These are phyloP conservation scores for Xylaria sp. DNA, from an alignment of 2,329 filamentous ascomycete genomes.

Conservation along the genomic window DNA sequence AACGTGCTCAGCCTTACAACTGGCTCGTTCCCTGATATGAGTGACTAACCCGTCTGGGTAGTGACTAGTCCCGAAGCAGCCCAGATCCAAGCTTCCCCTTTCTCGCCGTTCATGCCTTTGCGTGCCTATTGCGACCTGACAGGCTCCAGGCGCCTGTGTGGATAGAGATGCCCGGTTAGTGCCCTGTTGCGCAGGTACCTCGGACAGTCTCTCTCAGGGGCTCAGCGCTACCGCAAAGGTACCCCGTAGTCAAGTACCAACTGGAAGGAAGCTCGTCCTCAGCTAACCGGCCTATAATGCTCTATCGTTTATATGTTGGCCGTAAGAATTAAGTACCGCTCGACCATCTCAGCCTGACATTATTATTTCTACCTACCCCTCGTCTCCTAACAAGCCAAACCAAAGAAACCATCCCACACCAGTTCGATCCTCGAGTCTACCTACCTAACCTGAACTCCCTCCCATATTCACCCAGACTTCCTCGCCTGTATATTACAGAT, in stretches of 20 bases:
- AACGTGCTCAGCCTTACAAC: neutral
- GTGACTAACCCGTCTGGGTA: neutral
- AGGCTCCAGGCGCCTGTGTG: no score
- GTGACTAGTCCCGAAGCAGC: neutral
- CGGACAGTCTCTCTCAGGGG: neutral
- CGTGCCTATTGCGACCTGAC: no score
- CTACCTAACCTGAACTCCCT: neutral
- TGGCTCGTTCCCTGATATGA: neutral
- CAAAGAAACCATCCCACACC: no score
- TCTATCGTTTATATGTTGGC: neutral
- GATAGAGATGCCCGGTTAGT: neutral
- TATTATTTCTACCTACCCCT: neutral
- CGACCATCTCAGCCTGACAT: neutral
- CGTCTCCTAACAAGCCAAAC: neutral
- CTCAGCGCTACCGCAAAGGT: neutral
- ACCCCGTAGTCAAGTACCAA: neutral
- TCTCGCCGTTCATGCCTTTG: neutral
- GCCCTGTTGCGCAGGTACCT: neutral
- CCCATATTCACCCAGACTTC: neutral
- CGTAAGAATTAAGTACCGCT: neutral
- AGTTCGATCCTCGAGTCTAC: neutral
- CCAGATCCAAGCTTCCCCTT: neutral
- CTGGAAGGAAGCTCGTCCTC: neutral
- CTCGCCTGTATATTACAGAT: conserved; percentile 6
- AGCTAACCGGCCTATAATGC: neutral